Evolutionary conservation across 73 alveolate genomes (phyloP).

Genomic region (Paramecium bursaria): DNA sequence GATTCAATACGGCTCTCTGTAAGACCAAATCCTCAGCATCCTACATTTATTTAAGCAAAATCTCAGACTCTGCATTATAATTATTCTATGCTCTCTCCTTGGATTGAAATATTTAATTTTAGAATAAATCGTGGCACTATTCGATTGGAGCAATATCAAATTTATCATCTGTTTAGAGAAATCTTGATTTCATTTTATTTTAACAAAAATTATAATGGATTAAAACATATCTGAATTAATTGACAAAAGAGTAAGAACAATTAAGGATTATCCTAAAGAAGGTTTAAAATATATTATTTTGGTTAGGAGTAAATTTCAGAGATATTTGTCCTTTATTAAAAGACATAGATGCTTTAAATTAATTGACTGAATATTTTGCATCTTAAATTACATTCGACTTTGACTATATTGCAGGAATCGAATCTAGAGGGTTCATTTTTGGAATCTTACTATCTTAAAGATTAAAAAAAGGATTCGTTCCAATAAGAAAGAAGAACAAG

Average conservation of each 20-base stretch:
- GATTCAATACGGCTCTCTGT: too few relatives aligned
- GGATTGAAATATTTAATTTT: too few relatives aligned
- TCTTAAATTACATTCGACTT: constrained; percentile 55
- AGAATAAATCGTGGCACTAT: too few relatives aligned
- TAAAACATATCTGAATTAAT: constrained; percentile 10
- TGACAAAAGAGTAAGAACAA: constrained; percentile 9
- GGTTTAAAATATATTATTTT: too few relatives aligned
- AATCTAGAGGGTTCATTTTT: constrained; percentile 74
- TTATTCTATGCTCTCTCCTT: too few relatives aligned
- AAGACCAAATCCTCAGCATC: too few relatives aligned
- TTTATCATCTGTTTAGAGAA: too few relatives aligned
- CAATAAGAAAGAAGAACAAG: constrained; percentile 70
- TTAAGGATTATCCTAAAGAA: constrained; percentile 51
- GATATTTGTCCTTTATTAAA: constrained; percentile 58
- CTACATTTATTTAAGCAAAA: too few relatives aligned
- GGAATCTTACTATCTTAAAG: constrained; percentile 57
- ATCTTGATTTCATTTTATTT: too few relatives aligned
- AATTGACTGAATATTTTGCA: constrained; percentile 38
- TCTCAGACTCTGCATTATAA: too few relatives aligned
- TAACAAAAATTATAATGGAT: constrained; percentile 45
- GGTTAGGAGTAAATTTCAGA: constrained; percentile 48
- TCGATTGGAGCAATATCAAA: too few relatives aligned
- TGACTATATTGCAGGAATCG: constrained; percentile 67
- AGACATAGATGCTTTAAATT: constrained; percentile 8
- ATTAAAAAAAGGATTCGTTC: constrained; percentile 68